A percentile compares a stretch with the other conserved stretches of the same genome.
Evolutionary conservation across 2,329 filamentous ascomycete species (phyloP).

Genomic region (Metarhizium humberi): DNA sequence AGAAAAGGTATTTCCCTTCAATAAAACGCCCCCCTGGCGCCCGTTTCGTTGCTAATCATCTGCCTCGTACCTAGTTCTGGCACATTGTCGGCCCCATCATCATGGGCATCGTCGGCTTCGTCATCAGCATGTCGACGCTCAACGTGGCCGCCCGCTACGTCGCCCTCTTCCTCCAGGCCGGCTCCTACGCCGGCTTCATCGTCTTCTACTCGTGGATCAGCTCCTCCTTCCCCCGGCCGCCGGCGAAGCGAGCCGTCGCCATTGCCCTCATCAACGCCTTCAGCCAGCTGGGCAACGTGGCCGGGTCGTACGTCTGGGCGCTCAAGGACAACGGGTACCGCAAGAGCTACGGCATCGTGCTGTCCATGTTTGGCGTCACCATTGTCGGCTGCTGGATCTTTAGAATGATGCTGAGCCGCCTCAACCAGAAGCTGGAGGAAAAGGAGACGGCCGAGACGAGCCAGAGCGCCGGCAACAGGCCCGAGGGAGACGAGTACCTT

Average conservation of each 20-base stretch:
- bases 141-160: conserved; percentile 49
- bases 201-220: conserved; percentile 51
- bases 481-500: background rate
- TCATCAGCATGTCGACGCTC: conserved; percentile 50
- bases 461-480: background rate
- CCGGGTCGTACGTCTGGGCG: conserved; percentile 54
- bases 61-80: conserved; percentile 35
- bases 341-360: conserved; percentile 56
- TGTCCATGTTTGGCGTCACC: conserved; percentile 53
- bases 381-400: conserved; percentile 42
- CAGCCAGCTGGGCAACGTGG: conserved; percentile 48
- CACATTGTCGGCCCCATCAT: conserved; percentile 46
- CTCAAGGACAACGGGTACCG: conserved; percentile 50
- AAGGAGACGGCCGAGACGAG: conserved; percentile 19
- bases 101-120: conserved; percentile 45
- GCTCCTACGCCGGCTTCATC: conserved; percentile 48
- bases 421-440: conserved; percentile 39
- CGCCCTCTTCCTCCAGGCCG: conserved; percentile 50
- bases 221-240: conserved; percentile 47
- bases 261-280: conserved; percentile 53
- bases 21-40: background rate
- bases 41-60: background rate
- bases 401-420: conserved; percentile 32
- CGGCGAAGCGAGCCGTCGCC: conserved; percentile 51
- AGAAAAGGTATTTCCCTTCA: conserved; percentile 31